Conservation (phyloP, 108 stramenopile species). For the Skeletonema tropicum region DNA sequence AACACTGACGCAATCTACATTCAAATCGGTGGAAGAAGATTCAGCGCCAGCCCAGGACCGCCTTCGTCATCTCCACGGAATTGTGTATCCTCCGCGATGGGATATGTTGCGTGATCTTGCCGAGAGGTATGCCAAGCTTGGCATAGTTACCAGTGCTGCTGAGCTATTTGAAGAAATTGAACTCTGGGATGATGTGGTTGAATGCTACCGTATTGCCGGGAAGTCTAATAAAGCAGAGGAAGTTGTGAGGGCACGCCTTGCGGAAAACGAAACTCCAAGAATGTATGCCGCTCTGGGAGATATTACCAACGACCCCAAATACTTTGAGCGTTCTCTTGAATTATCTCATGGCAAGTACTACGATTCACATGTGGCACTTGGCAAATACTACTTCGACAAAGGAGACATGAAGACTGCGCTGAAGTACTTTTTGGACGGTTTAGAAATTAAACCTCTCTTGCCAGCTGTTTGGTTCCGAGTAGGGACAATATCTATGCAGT, state of each 20-base stretch:
- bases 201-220: slow-evolving; percentile 91
- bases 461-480: slow-evolving; percentile 91
- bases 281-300: slow-evolving; percentile 94
- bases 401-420: slow-evolving; percentile 65
- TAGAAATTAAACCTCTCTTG: slow-evolving; percentile 83
- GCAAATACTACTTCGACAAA: slow-evolving; percentile 70
- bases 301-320: slow-evolving; percentile 79
- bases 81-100: slow-evolving; percentile 95
- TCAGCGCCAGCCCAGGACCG: slow-evolving; percentile 91
- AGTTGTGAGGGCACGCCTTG: slow-evolving; percentile 85
- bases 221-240: slow-evolving; percentile 86
- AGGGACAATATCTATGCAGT: slow-evolving; percentile 90
- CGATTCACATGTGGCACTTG: slow-evolving; percentile 85
- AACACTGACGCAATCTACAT: slow-evolving; percentile 86
- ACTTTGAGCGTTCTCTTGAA: slow-evolving; percentile 87
- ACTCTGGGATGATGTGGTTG: slow-evolving; percentile 98
- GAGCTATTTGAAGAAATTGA: slow-evolving; percentile 94
- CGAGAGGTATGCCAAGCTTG: slow-evolving; percentile 87
- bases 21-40: slow-evolving; percentile 81
- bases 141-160: slow-evolving; percentile 91
- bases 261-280: slow-evolving; percentile 78
- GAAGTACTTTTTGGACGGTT: slow-evolving; percentile 69
- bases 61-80: slow-evolving; percentile 79
- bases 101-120: slow-evolving; percentile 93
- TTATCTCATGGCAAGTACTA: slow-evolving; percentile 84